A percentile compares a stretch with the other conserved stretches of the same genome.
phyloP scores from a whole-genome alignment of 2,329 filamentous ascomycete species.

The Bipolaris zeicola region DNA sequence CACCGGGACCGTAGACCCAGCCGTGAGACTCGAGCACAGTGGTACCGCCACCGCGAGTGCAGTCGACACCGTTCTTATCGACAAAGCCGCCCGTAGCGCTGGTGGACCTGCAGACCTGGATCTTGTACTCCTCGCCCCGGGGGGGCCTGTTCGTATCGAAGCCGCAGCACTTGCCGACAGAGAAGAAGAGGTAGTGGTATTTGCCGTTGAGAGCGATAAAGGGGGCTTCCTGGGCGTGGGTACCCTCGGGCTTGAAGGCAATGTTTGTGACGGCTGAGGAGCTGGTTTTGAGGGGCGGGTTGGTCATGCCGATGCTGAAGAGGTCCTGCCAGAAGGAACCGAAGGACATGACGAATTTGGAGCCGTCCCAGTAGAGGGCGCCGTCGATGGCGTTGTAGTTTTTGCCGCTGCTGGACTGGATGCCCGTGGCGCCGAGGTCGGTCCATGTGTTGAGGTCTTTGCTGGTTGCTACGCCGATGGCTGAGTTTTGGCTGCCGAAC shows the following conservation, averaged over 20 bases:
- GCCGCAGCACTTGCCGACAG: constrained; percentile 65
- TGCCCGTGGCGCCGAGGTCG: constrained; percentile 62
- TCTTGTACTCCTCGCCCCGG: constrained; percentile 67
- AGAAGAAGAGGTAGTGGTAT: constrained; percentile 71
- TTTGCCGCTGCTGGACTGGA: constrained; percentile 50
- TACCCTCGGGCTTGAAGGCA: constrained; percentile 58
- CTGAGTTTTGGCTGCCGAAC: constrained; percentile 65
- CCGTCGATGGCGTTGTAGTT: constrained; percentile 60
- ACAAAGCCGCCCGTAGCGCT: constrained; percentile 60
- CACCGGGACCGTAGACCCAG: constrained; percentile 68
- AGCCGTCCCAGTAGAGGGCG: constrained; percentile 50
- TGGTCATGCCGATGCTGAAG: constrained; percentile 61
- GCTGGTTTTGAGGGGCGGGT: constrained; percentile 39
- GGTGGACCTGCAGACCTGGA: constrained; percentile 66
- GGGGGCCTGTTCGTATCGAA: constrained; percentile 60
- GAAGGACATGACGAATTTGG: constrained; percentile 62
- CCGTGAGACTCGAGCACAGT: constrained; percentile 65
- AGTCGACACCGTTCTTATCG: constrained; percentile 61
- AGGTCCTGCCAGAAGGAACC: constrained; percentile 73
- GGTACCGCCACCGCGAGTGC: constrained; percentile 64
- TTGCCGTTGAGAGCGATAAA: constrained; percentile 61
- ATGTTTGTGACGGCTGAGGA: constrained; percentile 54
- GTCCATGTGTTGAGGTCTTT: constrained; percentile 62
- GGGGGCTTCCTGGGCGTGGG: constrained; percentile 62
- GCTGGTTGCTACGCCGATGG: constrained; percentile 65